These are phyloP conservation scores for Corinectria fuckeliana DNA, from an alignment of 2,329 filamentous ascomycete species.

Conservation along the genomic window DNA sequence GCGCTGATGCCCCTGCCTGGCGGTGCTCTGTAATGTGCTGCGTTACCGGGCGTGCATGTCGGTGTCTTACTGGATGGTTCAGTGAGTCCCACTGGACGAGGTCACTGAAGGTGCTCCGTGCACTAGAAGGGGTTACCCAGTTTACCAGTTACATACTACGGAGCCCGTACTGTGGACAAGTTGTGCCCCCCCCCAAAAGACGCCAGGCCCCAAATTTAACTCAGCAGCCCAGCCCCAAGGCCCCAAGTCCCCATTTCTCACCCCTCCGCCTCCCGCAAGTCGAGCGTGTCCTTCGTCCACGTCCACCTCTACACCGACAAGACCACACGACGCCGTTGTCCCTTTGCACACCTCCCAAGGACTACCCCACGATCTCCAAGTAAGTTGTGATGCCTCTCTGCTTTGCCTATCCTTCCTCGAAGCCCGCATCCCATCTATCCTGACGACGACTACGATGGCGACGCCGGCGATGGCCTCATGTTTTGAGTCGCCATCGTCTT, in stretches of 20 bases:
- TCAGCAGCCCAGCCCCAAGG: slow-evolving; percentile 26
- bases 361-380: slow-evolving; percentile 38
- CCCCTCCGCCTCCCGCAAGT: slow-evolving; percentile 32
- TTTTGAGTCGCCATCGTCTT: slow-evolving; percentile 15
- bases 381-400: slow-evolving; percentile 33
- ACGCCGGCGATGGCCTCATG: slow-evolving; percentile 33
- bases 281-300: slow-evolving; percentile 29
- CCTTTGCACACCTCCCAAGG: slow-evolving; percentile 40
- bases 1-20: neutral
- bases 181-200: slow-evolving; percentile 13
- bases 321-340: slow-evolving; percentile 40
- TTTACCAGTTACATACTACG: too few species aligned
- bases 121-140: neutral
- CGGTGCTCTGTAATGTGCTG: neutral
- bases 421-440: neutral
- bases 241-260: slow-evolving; percentile 30
- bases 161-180: neutral
- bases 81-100: neutral
- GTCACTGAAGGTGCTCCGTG: neutral
- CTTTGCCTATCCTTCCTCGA: slow-evolving; percentile 1
- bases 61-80: neutral
- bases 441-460: neutral
- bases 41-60: neutral
- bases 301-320: slow-evolving; percentile 42
- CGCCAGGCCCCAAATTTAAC: slow-evolving; percentile 36